Evolutionary conservation across 2,329 filamentous ascomycete genomes (phyloP), one percentile per base, ranked within the genome.

Genomic region (Byssothecium circinans): DNA sequence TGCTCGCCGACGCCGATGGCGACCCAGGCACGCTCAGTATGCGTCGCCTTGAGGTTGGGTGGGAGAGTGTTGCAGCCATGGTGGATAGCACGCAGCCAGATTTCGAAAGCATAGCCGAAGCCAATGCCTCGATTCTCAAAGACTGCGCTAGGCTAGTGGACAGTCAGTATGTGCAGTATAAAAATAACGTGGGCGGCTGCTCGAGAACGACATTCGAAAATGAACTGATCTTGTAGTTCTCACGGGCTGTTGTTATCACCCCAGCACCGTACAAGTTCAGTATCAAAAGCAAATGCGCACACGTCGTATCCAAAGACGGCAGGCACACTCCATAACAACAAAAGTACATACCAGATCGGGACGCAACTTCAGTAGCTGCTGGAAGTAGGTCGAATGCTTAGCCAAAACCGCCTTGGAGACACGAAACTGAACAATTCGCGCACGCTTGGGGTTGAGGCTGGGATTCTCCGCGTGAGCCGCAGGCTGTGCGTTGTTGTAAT

Each of bases 51-150:
- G 22, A 54, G 50, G 12, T 43, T 49, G 3, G 43, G 11, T 7
- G 50, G 53, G 22, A 56, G 43, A n/a, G 23, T 44, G 7, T 41
- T 41, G 15, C 27, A 34, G 18, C 48, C 45, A 20, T 49, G 41
- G 39, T 56, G 53, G 8, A 42, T 29, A 25, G 48, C 47, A 19
- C 51, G 51, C 12, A 56, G 48, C 53, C 53, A 56, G 8, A 56
- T 38, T 38, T 56, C 53, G 36, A 56, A 36, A n/a, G 45, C 50
- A 33, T 50, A 47, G 30, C 51, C 45, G 33, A 46, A 49, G 35
- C 51, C 45, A 14, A 25, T 42, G 44, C 42, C 34, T 19, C 51
- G 42, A 43, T 50, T 51, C 25, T 56, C 51, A 30, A 56, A 52
- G n/a, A 35, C 47, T 33, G 53, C 39, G 4, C 47, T 49, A 15